Conservation (phyloP, 2,329 filamentous ascomycete genomes). For the Hymenoscyphus repandus region DNA sequence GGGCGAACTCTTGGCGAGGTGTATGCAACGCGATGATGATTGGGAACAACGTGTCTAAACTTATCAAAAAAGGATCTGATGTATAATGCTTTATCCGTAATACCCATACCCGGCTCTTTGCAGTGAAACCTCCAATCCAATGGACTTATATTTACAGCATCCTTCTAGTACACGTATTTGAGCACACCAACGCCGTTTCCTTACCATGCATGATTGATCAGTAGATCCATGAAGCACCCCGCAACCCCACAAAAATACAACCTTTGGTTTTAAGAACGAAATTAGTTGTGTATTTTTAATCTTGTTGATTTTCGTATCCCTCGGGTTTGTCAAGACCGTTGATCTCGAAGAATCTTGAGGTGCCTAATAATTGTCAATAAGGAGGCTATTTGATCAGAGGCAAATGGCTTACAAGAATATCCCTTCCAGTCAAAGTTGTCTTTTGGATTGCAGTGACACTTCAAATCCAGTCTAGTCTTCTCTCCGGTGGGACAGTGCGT, state of each 20-base stretch:
- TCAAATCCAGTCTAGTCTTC: constrained; percentile 74
- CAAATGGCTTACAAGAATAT: constrained; percentile 74
- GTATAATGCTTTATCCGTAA: too few relatives aligned
- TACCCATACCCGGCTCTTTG: too few relatives aligned
- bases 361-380: constrained; percentile 51
- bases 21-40: too few relatives aligned
- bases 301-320: constrained; percentile 71
- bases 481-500: constrained; percentile 95
- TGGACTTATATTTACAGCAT: not conserved
- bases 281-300: constrained; percentile 32
- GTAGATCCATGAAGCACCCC: not conserved
- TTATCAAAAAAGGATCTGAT: too few relatives aligned
- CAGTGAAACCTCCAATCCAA: not conserved
- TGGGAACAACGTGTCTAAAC: too few relatives aligned
- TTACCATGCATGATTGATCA: not conserved
- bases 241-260: not conserved
- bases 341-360: constrained; percentile 77
- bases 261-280: not conserved
- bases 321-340: constrained; percentile 77
- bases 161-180: not conserved
- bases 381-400: not conserved
- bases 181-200: constrained; percentile 11
- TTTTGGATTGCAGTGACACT: constrained; percentile 90
- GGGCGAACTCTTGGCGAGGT: too few relatives aligned
- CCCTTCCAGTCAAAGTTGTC: constrained; percentile 99